Evolutionary conservation across 495 filamentous ascomycete species (phyloP).

Genomic region (Aspergillus avenaceus): DNA sequence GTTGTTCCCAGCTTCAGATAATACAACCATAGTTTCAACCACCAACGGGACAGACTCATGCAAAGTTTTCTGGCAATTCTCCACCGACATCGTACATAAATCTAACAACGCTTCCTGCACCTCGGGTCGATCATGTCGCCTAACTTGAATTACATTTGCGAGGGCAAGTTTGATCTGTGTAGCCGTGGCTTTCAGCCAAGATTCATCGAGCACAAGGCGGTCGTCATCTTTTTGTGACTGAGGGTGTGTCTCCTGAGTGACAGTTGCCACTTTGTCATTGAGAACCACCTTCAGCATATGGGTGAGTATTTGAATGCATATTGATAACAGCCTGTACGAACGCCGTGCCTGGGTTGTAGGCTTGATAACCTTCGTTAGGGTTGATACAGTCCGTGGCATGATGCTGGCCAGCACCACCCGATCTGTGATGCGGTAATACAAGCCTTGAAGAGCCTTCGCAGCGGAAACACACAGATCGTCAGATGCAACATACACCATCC

Average conservation of each 20-base stretch:
- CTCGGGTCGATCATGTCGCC: constrained; percentile 67
- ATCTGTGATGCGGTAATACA: constrained; percentile 62
- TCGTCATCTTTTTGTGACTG: constrained; percentile 31
- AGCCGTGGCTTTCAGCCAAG: constrained; percentile 81
- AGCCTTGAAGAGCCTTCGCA: constrained; percentile 55
- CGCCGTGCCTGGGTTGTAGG: constrained; percentile 60
- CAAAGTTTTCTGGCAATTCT: constrained; percentile 73
- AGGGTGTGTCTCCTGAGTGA: constrained; percentile 8
- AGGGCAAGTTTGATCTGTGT: constrained; percentile 83
- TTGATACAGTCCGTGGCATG: constrained; percentile 83
- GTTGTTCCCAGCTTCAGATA: constrained; percentile 54
- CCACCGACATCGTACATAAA: constrained; percentile 69
- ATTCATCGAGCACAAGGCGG: constrained; percentile 37
- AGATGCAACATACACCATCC: constrained; percentile 54
- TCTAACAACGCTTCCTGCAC: constrained; percentile 63
- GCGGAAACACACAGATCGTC: constrained; percentile 63
- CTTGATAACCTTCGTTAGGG: constrained; percentile 69
- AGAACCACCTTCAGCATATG: constrained; percentile 60
- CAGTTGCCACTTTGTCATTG: constrained; percentile 45
- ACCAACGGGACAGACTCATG: constrained; percentile 64
- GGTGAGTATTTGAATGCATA: constrained; percentile 56
- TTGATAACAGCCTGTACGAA: constrained; percentile 59
- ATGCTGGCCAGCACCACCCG: constrained; percentile 72
- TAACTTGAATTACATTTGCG: constrained; percentile 69
- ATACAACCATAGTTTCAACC: constrained; percentile 74